Base-by-base conservation (phyloP, 352 stramenopile species). In the Phytopythium helicoides region DNA sequence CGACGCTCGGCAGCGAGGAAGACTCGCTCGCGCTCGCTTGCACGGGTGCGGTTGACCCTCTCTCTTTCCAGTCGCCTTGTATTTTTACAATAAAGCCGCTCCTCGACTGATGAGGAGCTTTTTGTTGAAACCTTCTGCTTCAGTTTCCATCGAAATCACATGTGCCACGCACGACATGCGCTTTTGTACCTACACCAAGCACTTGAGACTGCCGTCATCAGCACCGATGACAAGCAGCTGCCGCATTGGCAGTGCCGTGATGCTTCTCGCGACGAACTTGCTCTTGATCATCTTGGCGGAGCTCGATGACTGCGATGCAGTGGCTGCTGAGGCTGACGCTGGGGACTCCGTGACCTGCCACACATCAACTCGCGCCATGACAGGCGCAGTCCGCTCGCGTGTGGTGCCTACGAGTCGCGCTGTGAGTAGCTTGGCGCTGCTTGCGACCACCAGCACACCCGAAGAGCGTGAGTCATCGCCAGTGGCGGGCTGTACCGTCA, bases 121-220 rank as follows among this genome's bases (percentile, higher is more conserved):
- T n/a, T 33, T 33, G 28, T 33, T 33, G 28, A 33, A 33, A 33
- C 28, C 28, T 5, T 10, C 28, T 33, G 28, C 28, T 33, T 33
- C 28, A 33, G 28, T 33, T 33, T 33, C n/a, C n/a, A n/a, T n/a
- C 28, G 28, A 10, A 5, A 33, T 9, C 28, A 5, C 28, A 33
- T 33, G 5, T 33, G 28, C 28, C 28, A 33, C 21, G 11, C 41
- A 48, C 22, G 18, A 15, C 25, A 21, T 36, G 42, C n/a, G 23
- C 9, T n/a, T 48, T 8, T 23, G 12, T 56, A 6, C 34, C 15
- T 22, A 12, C 35, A 55, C 21, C 23, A 74, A 56, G 49, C 73
- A 80, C 47, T 77, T 73, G 36, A 92, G 58, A 21, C 71, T 80
- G 22, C 81, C 81, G 47, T 92, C 81, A 2, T 92, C 81, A 1